phyloP scores from a whole-genome alignment of 495 filamentous ascomycete genomes.

The Thermochaetoides thermophila region DNA sequence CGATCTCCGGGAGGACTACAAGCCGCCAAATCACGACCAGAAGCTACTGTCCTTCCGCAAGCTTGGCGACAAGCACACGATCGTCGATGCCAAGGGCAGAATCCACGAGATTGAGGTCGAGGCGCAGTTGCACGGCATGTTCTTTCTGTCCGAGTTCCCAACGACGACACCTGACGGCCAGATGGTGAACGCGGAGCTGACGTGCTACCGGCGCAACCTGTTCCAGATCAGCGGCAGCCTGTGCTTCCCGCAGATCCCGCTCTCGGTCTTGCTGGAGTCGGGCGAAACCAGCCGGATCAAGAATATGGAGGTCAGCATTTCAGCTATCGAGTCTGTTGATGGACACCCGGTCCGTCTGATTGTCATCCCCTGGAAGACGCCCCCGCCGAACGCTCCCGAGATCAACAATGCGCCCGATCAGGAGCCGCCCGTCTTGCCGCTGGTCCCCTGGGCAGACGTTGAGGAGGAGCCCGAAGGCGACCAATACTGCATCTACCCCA shows the following conservation, averaged over 20 bases:
- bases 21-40: constrained; percentile 41
- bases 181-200: constrained; percentile 60
- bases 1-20: constrained; percentile 39
- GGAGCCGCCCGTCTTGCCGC: constrained; percentile 49
- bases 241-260: constrained; percentile 58
- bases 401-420: constrained; percentile 37
- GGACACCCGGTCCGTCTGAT: constrained; percentile 81
- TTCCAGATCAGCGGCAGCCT: constrained; percentile 85
- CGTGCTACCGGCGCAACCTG: constrained; percentile 84
- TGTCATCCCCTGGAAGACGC: constrained; percentile 91
- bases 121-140: constrained; percentile 89
- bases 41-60: constrained; percentile 40
- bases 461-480: constrained; percentile 43
- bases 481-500: constrained; percentile 69
- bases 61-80: constrained; percentile 39
- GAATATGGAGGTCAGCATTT: constrained; percentile 70
- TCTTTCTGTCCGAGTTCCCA: constrained; percentile 82
- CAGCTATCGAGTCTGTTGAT: constrained; percentile 78
- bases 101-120: constrained; percentile 47
- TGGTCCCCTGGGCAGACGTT: constrained; percentile 67
- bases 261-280: constrained; percentile 62
- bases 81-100: constrained; percentile 38
- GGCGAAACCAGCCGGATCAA: constrained; percentile 70
- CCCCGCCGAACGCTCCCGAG: constrained; percentile 55
- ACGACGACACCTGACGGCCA: constrained; percentile 49